phyloP scores from a whole-genome alignment of 2,329 filamentous ascomycete genomes.

The Hypoxylon sp. region DNA sequence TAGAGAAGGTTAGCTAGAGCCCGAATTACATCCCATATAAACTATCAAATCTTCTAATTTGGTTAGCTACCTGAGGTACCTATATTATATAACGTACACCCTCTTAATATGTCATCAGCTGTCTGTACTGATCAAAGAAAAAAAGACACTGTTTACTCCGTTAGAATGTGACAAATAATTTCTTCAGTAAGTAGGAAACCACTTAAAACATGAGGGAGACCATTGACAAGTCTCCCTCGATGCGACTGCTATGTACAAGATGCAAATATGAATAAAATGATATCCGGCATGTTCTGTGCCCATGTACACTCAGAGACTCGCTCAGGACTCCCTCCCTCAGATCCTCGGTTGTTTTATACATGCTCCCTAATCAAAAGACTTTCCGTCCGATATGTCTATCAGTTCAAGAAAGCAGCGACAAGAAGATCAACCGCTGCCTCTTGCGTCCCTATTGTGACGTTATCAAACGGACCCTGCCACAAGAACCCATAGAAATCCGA shows the following conservation, averaged over 20 bases:
- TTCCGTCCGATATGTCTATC: neutral
- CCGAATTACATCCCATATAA: neutral
- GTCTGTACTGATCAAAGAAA: neutral
- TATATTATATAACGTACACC: no score
- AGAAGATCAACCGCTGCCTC: constrained; percentile 67
- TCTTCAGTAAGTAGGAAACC: no score
- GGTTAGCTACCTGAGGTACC: no score
- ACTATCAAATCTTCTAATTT: neutral
- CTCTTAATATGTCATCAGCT: neutral
- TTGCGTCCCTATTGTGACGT: constrained; percentile 63
- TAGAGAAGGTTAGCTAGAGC: constrained; percentile 1
- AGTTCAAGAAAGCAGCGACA: constrained; percentile 58
- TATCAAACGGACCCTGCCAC: constrained; percentile 65
- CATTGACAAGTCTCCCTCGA: neutral
- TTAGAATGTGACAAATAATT: neutral
- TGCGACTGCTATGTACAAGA: neutral
- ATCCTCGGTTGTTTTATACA: neutral
- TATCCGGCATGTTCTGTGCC: neutral
- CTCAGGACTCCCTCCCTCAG: neutral
- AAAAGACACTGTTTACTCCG: neutral
- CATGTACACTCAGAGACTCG: neutral
- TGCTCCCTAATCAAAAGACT: neutral
- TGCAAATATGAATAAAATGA: neutral
- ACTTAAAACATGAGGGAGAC: neutral
- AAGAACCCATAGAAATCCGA: constrained; percentile 59